Evolutionary conservation across 257 asterid species (phyloP).

Genomic region (Parsonsia alboflavescens): DNA sequence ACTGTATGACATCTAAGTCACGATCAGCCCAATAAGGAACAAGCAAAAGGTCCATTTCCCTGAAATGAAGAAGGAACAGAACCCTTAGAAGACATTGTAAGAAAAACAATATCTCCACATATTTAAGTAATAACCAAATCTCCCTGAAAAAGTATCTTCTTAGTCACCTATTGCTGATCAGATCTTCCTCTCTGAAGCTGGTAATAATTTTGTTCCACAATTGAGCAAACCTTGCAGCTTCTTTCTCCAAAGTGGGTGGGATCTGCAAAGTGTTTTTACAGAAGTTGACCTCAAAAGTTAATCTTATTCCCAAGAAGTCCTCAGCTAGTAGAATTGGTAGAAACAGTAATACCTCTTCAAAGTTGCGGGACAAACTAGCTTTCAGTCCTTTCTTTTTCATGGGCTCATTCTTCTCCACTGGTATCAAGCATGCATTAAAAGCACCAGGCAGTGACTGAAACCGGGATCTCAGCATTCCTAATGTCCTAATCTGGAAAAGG

Average conservation of each 20-base stretch:
- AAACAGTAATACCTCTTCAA: constrained; percentile 45
- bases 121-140: neutral
- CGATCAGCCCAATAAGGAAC: constrained; percentile 99
- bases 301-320: neutral
- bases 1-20: constrained; percentile 80
- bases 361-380: constrained; percentile 89
- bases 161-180: constrained; percentile 76
- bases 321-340: neutral
- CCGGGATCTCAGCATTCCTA: constrained; percentile 96
- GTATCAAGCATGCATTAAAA: constrained; percentile 80
- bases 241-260: constrained; percentile 77
- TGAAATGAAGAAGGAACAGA: constrained; percentile 27
- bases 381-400: constrained; percentile 84
- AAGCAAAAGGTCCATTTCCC: constrained; percentile 98
- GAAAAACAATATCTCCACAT: neutral
- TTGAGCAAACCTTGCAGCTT: constrained; percentile 98
- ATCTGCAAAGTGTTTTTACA: constrained; percentile 41
- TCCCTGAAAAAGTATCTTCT: neutral
- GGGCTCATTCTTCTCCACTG: constrained; percentile 77
- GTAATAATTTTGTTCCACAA: constrained; percentile 95
- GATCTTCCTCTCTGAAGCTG: constrained; percentile 99
- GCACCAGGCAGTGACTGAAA: constrained; percentile 90
- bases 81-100: constrained; percentile 12
- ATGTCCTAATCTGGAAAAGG: constrained; percentile 76
- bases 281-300: constrained; percentile 12